Percentiles rank a stretch among this genome's conserved stretches.
phyloP scores from a whole-genome alignment of 176 grass and related monocot genomes.

The Avena insularis region DNA sequence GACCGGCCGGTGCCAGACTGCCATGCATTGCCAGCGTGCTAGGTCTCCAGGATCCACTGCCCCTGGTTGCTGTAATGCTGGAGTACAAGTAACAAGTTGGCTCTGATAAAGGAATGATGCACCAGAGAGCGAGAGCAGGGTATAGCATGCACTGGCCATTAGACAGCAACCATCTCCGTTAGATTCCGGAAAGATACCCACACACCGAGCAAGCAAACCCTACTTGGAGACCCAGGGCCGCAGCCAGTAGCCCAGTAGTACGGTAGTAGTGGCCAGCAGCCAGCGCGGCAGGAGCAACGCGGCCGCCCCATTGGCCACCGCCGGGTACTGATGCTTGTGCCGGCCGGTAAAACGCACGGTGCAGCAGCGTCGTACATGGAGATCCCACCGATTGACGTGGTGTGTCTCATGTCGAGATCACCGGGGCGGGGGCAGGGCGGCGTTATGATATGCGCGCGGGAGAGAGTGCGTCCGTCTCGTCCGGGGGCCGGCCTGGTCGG shows the following conservation, averaged over 20 bases:
- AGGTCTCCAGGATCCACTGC: not conserved
- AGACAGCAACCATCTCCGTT: not conserved
- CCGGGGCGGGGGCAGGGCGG: not conserved
- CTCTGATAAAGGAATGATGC: not conserved
- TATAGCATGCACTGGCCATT: not conserved
- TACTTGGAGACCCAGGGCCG: not conserved
- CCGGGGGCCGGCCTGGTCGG: constrained; percentile 21
- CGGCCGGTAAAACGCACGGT: not conserved
- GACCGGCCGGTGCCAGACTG: not conserved
- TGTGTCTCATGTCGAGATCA: not conserved
- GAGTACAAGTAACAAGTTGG: not conserved
- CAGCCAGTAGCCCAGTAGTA: no score
- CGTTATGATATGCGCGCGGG: not conserved
- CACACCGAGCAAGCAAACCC: not conserved
- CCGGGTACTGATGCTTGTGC: not conserved
- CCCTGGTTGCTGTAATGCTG: constrained; percentile 13
- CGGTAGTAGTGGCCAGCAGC: constrained; percentile 19
- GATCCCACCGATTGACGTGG: not conserved
- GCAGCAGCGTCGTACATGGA: constrained; percentile 12
- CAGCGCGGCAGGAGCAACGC: not conserved
- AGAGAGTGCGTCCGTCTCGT: constrained; percentile 16
- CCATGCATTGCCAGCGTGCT: not conserved
- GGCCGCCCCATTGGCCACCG: not conserved
- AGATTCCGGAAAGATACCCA: constrained; percentile 21
- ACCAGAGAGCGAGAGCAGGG: not conserved